Evolutionary conservation across 2,329 filamentous ascomycete genomes (phyloP), one percentile per base, ranked within the genome.

Genomic region (Sordariomycetes sp.): DNA sequence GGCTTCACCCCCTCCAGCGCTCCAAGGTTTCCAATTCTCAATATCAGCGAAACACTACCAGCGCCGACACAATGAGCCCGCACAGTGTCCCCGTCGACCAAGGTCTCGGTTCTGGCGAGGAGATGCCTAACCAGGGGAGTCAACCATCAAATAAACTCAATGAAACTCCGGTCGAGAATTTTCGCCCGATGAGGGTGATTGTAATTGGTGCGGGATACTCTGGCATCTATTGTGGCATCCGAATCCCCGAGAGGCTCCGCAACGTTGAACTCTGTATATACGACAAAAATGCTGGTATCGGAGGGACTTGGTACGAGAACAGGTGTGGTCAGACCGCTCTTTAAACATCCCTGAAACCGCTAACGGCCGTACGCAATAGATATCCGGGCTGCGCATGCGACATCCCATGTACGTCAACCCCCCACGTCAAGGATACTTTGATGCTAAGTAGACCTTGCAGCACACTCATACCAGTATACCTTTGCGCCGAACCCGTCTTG

Each of bases 401-500:
- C 55, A 68, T 71, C 50, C 68, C 69, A 3, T 69, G 68, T 70
- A 63, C 61, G 68, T 62, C 17, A 12, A n/a, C 13, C 2, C 42
- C 28, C 5, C 13, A 36, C n/a, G 10, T 17, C 10, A 35, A n/a
- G 54, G n/a, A 39, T 12, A 39, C 7, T 7, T 36, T 7, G 7
- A 7, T 36, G 7, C 34, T 36, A 13, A 35, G 2, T 15, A 12
- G 1, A 4, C 13, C 17, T n/a, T 10, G 13, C 62, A 66, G 70
- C 75, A 7, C 78, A 81, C 60, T 78, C 77, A 8, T 81, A 81
- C 62, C 77, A 78, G 60, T 80, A 78, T 62, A 72, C 76, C 0
- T 81, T 78, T 64, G 75, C 77, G 28, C 78, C 78, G 0, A 81
- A 81, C 57, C 74, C 77, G 3, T 63, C 76, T 58, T 81, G 78